Base-by-base conservation (phyloP, 768 basidiomycete genomes). In the Leccinum ochraceum region DNA sequence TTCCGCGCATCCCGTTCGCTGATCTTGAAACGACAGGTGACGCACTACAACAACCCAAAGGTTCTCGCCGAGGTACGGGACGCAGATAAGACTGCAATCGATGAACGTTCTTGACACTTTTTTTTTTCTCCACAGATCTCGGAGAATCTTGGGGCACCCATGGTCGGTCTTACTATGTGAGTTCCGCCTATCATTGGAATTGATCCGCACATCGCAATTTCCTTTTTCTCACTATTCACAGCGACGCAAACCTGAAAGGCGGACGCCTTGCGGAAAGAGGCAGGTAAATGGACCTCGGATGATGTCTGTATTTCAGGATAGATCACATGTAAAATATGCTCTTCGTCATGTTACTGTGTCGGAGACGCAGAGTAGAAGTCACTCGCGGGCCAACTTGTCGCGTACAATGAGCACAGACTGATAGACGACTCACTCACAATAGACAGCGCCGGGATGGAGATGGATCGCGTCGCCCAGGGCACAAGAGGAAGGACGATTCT, bases 1-100 rank as follows among this genome's bases (percentile, higher is more conserved):
- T 28, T 32, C 44, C 59, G 56, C 56, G 30, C 22, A 24, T 24
- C 26, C 24, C 54, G 11, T 44, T 37, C n/a, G 32, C 59, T 60
- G 14, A 66, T 60, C 36, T 55, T n/a, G 57, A 49, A 56, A 52
- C 39, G 9, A 37, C 57, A 90, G 88, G 87, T 89, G 13, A 98
- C 96, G 1, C 96, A 99, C 80, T 90, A 87, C 82, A 94, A 98
- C 78, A 96, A 97, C 76, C 86, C 95, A 10, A 89, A 92, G 70
- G 81, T 94, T 49, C 83, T 98, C 49, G 94, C 95, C 22, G 94
- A 98, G 77, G 87, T 93, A 71, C 42, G 70, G 58, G 49, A 54
- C 17, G 17, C 16, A 20, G 11, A 54, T 24, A 28, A 53, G 53
- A 48, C 17, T 57, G 58, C 7, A 39, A 32, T 53, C 56, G 11